Conservation (phyloP, 1,284 basidiomycete species). For the Ganoderma meredithae region DNA sequence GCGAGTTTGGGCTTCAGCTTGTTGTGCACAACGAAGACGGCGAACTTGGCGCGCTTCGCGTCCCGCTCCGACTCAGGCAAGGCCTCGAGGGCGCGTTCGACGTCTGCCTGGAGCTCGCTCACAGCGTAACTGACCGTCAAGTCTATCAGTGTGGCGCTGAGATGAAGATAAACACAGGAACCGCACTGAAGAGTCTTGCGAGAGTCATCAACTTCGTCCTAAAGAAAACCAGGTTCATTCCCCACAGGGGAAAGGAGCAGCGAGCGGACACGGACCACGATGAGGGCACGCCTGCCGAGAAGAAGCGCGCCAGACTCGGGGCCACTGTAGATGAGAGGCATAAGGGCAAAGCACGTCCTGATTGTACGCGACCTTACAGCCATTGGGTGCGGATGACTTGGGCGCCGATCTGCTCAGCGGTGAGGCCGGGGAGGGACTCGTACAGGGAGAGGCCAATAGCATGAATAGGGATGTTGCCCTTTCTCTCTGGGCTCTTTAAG, state of each 20-base stretch:
- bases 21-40: slow-evolving; percentile 95
- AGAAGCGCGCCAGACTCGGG: slow-evolving; percentile 74
- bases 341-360: slow-evolving; percentile 1
- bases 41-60: slow-evolving; percentile 81
- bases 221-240: slow-evolving; percentile 22
- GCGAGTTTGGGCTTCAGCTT: slow-evolving; percentile 89
- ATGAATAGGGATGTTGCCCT: slow-evolving; percentile 87
- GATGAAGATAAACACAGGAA: slow-evolving; percentile 14
- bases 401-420: slow-evolving; percentile 80
- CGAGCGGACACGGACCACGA: slow-evolving; percentile 62
- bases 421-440: slow-evolving; percentile 81
- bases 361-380: slow-evolving; percentile 70
- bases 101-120: slow-evolving; percentile 86
- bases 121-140: slow-evolving; percentile 78
- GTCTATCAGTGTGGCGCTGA: slow-evolving; percentile 8
- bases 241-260: neutral
- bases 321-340: slow-evolving; percentile 50
- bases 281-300: slow-evolving; percentile 80
- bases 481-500: slow-evolving; percentile 75
- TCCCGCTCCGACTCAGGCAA: slow-evolving; percentile 78
- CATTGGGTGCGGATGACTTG: slow-evolving; percentile 93
- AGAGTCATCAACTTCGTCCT: slow-evolving; percentile 96
- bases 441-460: slow-evolving; percentile 95
- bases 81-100: slow-evolving; percentile 72
- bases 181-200: slow-evolving; percentile 87